phyloP scores from a whole-genome alignment of 768 basidiomycete species.

The Leccinum obscurum region DNA sequence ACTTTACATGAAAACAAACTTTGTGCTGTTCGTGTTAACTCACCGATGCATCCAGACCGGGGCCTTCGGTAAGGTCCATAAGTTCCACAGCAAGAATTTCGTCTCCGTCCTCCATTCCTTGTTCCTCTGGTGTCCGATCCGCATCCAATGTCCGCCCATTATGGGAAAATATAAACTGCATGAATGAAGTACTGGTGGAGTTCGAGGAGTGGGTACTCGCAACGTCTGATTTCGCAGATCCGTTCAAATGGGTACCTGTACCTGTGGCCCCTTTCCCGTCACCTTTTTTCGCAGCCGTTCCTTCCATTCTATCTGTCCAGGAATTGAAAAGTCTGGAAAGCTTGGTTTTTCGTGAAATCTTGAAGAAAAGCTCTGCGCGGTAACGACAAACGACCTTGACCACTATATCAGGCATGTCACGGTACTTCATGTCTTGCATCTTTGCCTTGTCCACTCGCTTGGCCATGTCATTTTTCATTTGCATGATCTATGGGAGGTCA shows the following conservation, averaged over 20 bases:
- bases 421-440: slow-evolving; percentile 76
- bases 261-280: slow-evolving; percentile 33
- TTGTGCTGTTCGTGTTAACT: slow-evolving; percentile 25
- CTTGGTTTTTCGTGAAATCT: slow-evolving; percentile 89
- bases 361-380: slow-evolving; percentile 90
- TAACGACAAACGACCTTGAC: slow-evolving; percentile 88
- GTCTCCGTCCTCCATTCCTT: slow-evolving; percentile 85
- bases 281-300: slow-evolving; percentile 47
- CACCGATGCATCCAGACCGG: slow-evolving; percentile 63
- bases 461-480: slow-evolving; percentile 82
- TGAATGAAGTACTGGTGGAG: slow-evolving; percentile 41
- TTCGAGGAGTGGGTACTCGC: slow-evolving; percentile 45
- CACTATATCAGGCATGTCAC: slow-evolving; percentile 86
- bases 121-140: slow-evolving; percentile 84
- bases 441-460: slow-evolving; percentile 79
- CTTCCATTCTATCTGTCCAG: slow-evolving; percentile 89
- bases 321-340: slow-evolving; percentile 80
- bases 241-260: slow-evolving; percentile 42
- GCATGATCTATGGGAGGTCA: slow-evolving; percentile 52
- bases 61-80: slow-evolving; percentile 82
- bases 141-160: slow-evolving; percentile 77
- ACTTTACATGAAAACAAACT: slow-evolving; percentile 3
- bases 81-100: slow-evolving; percentile 88
- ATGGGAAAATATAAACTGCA: slow-evolving; percentile 86
- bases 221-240: slow-evolving; percentile 51